These are phyloP conservation scores for Thinopyrum elongatum DNA, from an alignment of 176 grass and related monocot genomes.

Conservation along the genomic window DNA sequence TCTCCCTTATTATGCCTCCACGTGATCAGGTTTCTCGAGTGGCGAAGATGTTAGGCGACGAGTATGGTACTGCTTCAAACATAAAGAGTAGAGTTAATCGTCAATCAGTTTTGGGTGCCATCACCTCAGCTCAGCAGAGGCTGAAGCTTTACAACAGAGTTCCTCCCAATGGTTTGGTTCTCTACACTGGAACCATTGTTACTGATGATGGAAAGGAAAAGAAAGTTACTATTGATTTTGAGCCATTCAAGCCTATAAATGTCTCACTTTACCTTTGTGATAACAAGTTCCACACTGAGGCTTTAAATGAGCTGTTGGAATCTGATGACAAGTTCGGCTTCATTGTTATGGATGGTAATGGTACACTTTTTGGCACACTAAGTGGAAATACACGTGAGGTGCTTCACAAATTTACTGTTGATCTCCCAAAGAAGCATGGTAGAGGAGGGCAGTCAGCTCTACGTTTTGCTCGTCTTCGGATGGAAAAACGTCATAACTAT, in stretches of 20 bases:
- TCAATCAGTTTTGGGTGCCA: conserved; percentile 53
- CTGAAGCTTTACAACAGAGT: conserved; percentile 58
- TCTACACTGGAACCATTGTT: conserved; percentile 59
- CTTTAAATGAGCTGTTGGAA: conserved; percentile 53
- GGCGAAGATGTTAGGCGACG: conserved; percentile 61
- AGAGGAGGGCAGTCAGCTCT: conserved; percentile 57
- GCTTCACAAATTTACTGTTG: conserved; percentile 55
- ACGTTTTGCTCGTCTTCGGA: conserved; percentile 55
- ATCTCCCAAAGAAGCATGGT: conserved; percentile 59
- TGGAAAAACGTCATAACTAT: conserved; percentile 60
- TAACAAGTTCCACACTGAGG: conserved; percentile 56
- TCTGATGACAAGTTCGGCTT: conserved; percentile 58
- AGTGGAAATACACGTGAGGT: conserved; percentile 58
- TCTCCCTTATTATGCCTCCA: conserved; percentile 61
- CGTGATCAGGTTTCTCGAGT: conserved; percentile 48
- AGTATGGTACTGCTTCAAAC: conserved; percentile 57
- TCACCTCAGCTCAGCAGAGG: conserved; percentile 59
- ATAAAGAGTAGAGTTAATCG: conserved; percentile 61
- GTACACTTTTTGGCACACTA: conserved; percentile 56
- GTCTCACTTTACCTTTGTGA: conserved; percentile 53
- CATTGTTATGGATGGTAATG: conserved; percentile 63
- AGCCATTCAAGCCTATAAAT: conserved; percentile 60
- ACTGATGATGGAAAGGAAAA: conserved; percentile 62
- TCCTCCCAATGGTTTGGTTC: conserved; percentile 56
- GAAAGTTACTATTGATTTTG: conserved; percentile 60